Base-by-base conservation (phyloP, 108 stramenopile species). In the Cyclotella distinguenda region DNA sequence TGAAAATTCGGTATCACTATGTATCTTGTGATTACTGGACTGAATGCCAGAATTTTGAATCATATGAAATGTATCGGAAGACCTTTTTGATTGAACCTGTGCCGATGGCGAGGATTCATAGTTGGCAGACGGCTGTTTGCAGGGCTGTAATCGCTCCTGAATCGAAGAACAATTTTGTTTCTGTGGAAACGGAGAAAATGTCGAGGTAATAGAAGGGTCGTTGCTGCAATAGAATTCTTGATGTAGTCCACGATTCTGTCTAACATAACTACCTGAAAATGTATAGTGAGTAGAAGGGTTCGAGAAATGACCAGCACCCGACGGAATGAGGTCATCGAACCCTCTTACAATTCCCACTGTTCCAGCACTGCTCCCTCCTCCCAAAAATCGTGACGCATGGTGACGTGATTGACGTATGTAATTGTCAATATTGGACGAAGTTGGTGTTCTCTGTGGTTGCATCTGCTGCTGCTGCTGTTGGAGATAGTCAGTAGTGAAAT, bases 341-440 rank as follows among this genome's bases (percentile, higher is more conserved):
- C 53, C 53, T 30, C 30, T 22, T 11, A 54, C 31, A 10, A 16
- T 32, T 45, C 59, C 60, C 45, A 18, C 45, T 35, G 60, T 34
- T 15, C 9, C 43, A 6, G 1, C 43, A 30, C 40, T 33, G 9
- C 28, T 35, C 32, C 35, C 68, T 23, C 34, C 50, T 26, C 67
- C 68, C 1, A 84, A 21, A 23, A 84, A 31, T 12, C 85, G 64
- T 0, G 74, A 81, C 8, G 84, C 87, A 9, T 86, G 74, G 48
- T 91, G 90, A 4, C 90, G 72, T n/a, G 82, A 79, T 47, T 88
- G 87, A 10, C 90, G 69, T 3, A 82, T 77, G 58, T 86, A 91
- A 25, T 66, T 88, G 66, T 91, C 86, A n/a, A 61, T 48, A 21
- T 55, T 53, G 23, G 46, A 48, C 13, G 36, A 38, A 32, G 23